Percentiles rank a stretch among this genome's conserved stretches.
phyloP scores from a whole-genome alignment of 192 early-diverging fungal species.

The Helicostylum pulchrum region DNA sequence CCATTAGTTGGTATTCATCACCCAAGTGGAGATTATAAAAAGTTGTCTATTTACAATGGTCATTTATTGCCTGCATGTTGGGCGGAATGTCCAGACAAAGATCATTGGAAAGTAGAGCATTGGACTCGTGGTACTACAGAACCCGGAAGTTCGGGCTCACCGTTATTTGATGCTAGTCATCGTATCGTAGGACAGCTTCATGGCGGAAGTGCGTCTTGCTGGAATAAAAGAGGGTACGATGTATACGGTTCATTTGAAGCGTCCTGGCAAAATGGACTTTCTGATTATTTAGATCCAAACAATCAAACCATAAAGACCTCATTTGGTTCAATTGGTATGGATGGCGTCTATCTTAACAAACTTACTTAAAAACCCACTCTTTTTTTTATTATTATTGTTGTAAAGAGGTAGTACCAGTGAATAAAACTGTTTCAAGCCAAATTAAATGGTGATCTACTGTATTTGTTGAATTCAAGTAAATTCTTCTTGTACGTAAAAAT shows the following conservation, averaged over 20 bases:
- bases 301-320: not conserved
- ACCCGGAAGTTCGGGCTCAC: conserved; percentile 44
- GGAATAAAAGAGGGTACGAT: conserved; percentile 41
- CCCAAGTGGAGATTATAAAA: conserved; percentile 45
- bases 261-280: conserved; percentile 16
- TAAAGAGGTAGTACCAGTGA: not conserved
- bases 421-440: not conserved
- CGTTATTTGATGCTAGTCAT: conserved; percentile 41
- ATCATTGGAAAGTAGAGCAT: conserved; percentile 42
- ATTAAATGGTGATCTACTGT: not conserved
- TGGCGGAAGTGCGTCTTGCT: conserved; percentile 43
- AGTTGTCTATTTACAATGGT: conserved; percentile 44
- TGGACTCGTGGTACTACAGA: conserved; percentile 46
- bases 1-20: conserved; percentile 46
- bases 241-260: conserved; percentile 39
- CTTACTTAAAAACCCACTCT: not conserved
- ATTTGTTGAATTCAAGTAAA: conserved; percentile 4
- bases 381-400: not conserved
- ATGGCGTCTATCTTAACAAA: not conserved
- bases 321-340: not conserved
- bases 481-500: not conserved
- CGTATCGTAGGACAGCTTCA: conserved; percentile 46
- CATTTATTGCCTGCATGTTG: conserved; percentile 34
- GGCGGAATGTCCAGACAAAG: conserved; percentile 37
- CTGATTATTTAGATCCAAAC: not conserved